phyloP scores from a whole-genome alignment of 257 asterid species.

The Solanum pennellii region DNA sequence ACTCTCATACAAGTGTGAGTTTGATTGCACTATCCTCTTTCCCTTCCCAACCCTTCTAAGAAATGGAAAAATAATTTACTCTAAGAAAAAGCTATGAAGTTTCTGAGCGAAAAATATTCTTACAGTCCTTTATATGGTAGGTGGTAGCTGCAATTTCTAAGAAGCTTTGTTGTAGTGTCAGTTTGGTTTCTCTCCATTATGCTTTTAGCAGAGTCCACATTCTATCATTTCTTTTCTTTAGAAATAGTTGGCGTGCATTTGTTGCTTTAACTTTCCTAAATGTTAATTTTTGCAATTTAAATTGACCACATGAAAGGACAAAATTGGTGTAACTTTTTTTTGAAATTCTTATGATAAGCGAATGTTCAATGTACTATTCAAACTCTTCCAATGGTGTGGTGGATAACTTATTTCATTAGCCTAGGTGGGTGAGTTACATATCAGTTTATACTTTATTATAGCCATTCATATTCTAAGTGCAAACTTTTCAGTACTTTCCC shows the following conservation, averaged over 20 bases:
- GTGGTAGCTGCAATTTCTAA: neutral
- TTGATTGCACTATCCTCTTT: neutral
- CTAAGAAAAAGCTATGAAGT: neutral
- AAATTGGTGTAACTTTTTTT: neutral
- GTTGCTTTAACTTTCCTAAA: neutral
- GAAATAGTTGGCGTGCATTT: neutral
- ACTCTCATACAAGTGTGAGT: neutral
- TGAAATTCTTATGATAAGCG: neutral
- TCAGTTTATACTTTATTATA: neutral
- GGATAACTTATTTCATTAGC: neutral
- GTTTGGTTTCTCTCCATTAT: neutral
- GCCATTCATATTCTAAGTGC: neutral
- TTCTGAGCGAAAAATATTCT: neutral
- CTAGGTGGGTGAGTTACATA: neutral
- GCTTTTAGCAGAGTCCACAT: neutral
- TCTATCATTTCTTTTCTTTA: neutral
- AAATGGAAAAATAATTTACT: neutral
- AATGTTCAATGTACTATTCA: neutral
- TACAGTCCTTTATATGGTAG: neutral
- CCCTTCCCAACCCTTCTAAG: neutral
- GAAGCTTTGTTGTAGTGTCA: neutral
- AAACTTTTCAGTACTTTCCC: conserved; percentile 56
- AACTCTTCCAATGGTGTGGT: neutral
- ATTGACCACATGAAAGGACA: neutral
- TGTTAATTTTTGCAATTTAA: neutral